Evolutionary conservation across 495 filamentous ascomycete genomes (phyloP), one percentile per base, ranked within the genome.

Genomic region (Astrothelium macrocarpum): DNA sequence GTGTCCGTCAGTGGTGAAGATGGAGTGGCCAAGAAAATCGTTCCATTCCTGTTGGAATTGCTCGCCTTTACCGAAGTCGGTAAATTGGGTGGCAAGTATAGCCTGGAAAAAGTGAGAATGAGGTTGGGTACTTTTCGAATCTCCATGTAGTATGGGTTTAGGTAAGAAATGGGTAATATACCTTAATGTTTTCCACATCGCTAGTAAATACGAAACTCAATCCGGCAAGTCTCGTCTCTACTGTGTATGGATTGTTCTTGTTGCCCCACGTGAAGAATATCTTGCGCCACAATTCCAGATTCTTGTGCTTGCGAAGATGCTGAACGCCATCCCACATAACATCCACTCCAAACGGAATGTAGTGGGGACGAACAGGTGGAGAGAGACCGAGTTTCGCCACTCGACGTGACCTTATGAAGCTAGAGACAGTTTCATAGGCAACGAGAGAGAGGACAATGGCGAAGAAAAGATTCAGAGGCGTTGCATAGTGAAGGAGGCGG

Each of bases 1-100:
- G 58, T 78, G 72, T n/a, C 79, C 78, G 60, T 86, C 82, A 1
- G 79, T 82, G 1, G 80, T 80, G 67, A 86, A 85, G 68, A 86
- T 84, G 64, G 64, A 66, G 65, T 53, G 34, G 2, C 83, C 82
- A 4, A 86, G 74, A 60, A 85, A 84, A 7, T 78, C 79, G 53
- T 76, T 71, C 79, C 79, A 85, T 18, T 79, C 72, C 18, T 75
- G 64, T 56, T 81, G 72, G 59, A 84, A 84, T 31, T 66, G 62
- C 32, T 78, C 71, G 16, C 82, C 82, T 68, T 84, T 84, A 45
- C 81, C 81, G 67, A 76, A 86, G 34, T 84, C 78, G 49, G 69
- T 67, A 63, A 86, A 84, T 49, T 84, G 81, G 28, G 79, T 77
- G 0, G 82, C 79, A 42, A 85, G 72, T 9, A 85, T 70, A 5